These are phyloP conservation scores for Rhodotorula mucilaginosa DNA, from an alignment of 1,284 basidiomycete genomes.

Conservation along the genomic window DNA sequence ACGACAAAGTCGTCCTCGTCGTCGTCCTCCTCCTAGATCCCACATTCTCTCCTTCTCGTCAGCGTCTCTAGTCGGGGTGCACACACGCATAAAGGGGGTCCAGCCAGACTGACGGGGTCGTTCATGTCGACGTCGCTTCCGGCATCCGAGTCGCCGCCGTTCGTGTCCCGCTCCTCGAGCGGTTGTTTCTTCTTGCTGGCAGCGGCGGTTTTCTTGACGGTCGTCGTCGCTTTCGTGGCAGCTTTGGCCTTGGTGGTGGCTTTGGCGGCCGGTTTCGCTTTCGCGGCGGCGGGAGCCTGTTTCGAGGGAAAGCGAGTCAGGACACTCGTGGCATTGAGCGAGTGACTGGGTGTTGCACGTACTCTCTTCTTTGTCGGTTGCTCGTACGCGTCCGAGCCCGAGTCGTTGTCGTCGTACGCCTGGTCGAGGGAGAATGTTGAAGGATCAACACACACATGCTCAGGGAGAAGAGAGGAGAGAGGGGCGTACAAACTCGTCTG, in stretches of 20 bases:
- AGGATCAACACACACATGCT: too few species aligned
- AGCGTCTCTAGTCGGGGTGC: background rate
- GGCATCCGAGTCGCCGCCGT: slow-evolving; percentile 42
- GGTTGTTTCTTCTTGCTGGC: slow-evolving; percentile 53
- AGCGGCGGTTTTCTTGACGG: slow-evolving; percentile 54
- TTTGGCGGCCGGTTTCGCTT: slow-evolving; percentile 16
- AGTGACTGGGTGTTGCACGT: background rate
- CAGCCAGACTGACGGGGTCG: background rate
- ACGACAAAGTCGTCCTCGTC: background rate
- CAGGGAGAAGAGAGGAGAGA: background rate
- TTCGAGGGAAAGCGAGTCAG: background rate
- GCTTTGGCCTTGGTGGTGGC: slow-evolving; percentile 53
- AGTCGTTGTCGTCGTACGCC: slow-evolving; percentile 4
- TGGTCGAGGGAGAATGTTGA: background rate
- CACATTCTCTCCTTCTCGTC: background rate
- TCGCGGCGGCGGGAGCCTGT: background rate
- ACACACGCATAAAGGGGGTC: background rate
- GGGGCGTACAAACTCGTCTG: slow-evolving; percentile 24
- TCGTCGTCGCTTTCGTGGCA: slow-evolving; percentile 51
- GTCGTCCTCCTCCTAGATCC: background rate
- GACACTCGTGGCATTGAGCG: background rate
- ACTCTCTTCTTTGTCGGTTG: slow-evolving; percentile 25
- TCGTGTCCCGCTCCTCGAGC: slow-evolving; percentile 61
- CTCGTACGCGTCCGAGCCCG: slow-evolving; percentile 22
- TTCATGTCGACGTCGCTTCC: background rate